A percentile compares a stretch with the other conserved stretches of the same genome.
Evolutionary conservation across 2,329 filamentous ascomycete genomes (phyloP).

Genomic region (Alternaria tenuissima): DNA sequence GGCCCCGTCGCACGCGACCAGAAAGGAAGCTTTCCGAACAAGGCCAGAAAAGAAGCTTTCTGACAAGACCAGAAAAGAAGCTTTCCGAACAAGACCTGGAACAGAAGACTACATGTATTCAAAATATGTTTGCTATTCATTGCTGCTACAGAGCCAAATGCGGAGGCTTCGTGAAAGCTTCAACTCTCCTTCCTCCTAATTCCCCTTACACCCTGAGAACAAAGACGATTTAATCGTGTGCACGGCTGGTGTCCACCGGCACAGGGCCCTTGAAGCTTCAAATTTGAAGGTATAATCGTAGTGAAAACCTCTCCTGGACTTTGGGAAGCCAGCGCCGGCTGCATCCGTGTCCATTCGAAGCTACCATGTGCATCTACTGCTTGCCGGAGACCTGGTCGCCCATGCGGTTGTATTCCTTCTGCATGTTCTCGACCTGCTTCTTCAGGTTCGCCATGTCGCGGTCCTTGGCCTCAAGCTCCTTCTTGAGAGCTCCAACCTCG

Average conservation of each 20-base stretch:
- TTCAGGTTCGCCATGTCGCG: conserved; percentile 85
- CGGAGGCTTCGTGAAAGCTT: conserved; percentile 7
- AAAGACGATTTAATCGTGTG: conserved; percentile 8
- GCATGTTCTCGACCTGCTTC: conserved; percentile 88
- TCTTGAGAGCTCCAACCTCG: conserved; percentile 74
- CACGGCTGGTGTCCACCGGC: conserved; percentile 5
- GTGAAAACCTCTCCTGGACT: conserved; percentile 15
- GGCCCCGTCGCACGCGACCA: background rate
- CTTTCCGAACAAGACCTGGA: background rate
- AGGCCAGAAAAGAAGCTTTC: conserved; percentile 1
- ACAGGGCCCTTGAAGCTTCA: background rate
- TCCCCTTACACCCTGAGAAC: conserved; percentile 11
- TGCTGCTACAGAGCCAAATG: background rate
- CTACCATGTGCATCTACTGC: conserved; percentile 53
- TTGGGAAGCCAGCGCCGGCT: conserved; percentile 14
- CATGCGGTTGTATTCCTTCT: conserved; percentile 84
- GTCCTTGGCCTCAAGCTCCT: conserved; percentile 76
- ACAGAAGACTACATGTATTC: background rate
- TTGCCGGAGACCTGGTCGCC: conserved; percentile 79
- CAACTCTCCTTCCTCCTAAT: conserved; percentile 5
- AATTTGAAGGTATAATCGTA: conserved; percentile 3
- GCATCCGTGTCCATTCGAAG: conserved; percentile 18
- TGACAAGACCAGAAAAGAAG: background rate
- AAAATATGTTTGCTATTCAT: background rate
- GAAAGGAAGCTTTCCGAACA: background rate